These are phyloP conservation scores for Prunus mongolica DNA, from an alignment of 306 rosid species.

Conservation along the genomic window DNA sequence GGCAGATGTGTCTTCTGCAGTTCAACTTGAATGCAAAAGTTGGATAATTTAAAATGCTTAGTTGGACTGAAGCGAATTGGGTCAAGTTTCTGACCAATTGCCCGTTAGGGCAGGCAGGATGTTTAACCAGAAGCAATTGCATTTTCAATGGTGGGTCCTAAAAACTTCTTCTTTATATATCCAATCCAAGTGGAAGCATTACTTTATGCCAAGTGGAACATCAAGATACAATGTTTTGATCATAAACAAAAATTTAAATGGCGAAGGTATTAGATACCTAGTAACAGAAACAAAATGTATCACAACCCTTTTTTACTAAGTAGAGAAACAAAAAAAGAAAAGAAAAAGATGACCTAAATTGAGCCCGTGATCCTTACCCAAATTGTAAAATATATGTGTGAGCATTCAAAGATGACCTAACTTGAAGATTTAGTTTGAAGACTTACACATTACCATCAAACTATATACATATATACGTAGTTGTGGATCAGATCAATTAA, in stretches of 20 bases:
- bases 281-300: neutral
- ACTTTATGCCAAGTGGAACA: neutral
- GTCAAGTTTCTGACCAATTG: neutral
- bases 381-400: neutral
- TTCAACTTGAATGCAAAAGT: neutral
- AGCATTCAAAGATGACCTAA: neutral
- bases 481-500: no score
- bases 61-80: neutral
- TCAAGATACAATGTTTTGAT: neutral
- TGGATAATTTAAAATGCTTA: constrained; percentile 22
- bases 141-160: neutral
- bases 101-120: neutral
- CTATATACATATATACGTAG: no score
- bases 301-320: neutral
- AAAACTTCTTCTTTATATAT: neutral
- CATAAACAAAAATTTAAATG: neutral
- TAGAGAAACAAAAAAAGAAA: no score
- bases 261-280: neutral
- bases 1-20: neutral
- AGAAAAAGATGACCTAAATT: neutral
- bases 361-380: neutral
- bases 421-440: no score
- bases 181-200: neutral
- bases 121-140: neutral
- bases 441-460: no score